Evolutionary conservation across 345 rosid species (phyloP).

Genomic region (Populus tremula): DNA sequence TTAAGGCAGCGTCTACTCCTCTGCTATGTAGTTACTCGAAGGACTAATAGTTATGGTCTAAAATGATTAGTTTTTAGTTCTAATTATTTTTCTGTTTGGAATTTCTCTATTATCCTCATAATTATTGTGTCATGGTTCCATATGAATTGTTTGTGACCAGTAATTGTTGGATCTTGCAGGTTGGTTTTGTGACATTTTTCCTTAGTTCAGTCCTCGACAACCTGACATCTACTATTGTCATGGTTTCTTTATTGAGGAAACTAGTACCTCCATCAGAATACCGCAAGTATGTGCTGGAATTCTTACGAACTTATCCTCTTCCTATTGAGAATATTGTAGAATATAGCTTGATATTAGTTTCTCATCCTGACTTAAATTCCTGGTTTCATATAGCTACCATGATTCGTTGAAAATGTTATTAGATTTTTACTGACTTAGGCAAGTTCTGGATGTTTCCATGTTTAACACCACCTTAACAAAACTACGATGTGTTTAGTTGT

Average conservation of each 20-base stretch:
- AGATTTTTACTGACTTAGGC: neutral
- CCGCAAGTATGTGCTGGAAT: constrained; percentile 71
- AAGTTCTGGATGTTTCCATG: neutral
- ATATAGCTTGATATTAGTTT: neutral
- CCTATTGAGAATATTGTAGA: neutral
- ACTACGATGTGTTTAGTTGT: neutral
- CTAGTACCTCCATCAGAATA: constrained; percentile 84
- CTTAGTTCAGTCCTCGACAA: constrained; percentile 90
- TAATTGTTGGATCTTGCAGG: constrained; percentile 45
- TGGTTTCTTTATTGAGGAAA: constrained; percentile 91
- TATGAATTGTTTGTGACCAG: constrained; percentile 11
- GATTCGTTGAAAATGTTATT: neutral
- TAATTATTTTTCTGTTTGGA: neutral
- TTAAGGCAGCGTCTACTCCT: neutral
- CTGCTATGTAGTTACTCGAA: neutral
- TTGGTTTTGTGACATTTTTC: constrained; percentile 89
- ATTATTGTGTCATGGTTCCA: neutral
- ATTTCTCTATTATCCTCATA: neutral
- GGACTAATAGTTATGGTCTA: neutral
- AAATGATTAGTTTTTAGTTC: neutral
- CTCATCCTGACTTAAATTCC: neutral
- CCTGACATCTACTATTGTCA: constrained; percentile 89
- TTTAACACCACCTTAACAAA: neutral
- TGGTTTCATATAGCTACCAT: neutral
- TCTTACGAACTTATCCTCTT: neutral